phyloP scores from a whole-genome alignment of 495 filamentous ascomycete species.

The Immersiella caudata region DNA sequence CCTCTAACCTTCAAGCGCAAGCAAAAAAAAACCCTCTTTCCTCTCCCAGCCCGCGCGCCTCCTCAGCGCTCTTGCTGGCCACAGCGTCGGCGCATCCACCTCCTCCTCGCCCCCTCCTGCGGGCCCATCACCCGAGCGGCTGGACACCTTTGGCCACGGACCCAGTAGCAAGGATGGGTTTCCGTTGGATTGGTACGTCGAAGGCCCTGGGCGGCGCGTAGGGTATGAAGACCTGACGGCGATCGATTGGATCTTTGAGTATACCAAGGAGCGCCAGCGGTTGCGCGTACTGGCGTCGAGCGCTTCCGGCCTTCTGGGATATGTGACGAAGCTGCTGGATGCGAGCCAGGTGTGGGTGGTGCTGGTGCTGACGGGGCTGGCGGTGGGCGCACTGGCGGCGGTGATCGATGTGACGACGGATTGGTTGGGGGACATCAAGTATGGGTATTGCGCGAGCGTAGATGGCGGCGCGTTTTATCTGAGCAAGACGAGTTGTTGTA shows the following conservation, averaged over 20 bases:
- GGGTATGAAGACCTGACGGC: constrained; percentile 96
- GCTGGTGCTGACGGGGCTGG: constrained; percentile 72
- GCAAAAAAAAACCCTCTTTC: constrained; percentile 59
- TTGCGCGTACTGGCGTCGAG: constrained; percentile 72
- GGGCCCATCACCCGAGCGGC: background rate
- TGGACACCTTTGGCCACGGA: background rate
- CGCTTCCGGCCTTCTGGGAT: constrained; percentile 71
- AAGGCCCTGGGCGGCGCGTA: constrained; percentile 87
- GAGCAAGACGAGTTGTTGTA: constrained; percentile 89
- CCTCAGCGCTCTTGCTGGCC: constrained; percentile 59
- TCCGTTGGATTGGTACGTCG: constrained; percentile 82
- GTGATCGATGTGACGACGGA: constrained; percentile 89
- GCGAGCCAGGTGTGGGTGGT: constrained; percentile 90
- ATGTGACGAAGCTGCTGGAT: constrained; percentile 72
- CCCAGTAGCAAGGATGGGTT: constrained; percentile 61
- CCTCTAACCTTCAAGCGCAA: constrained; percentile 86
- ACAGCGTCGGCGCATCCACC: constrained; percentile 13
- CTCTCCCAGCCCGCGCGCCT: constrained; percentile 55
- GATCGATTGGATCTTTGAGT: constrained; percentile 99
- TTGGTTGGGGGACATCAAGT: constrained; percentile 93
- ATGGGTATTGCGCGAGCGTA: constrained; percentile 79
- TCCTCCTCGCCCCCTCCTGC: constrained; percentile 9
- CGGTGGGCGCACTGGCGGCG: constrained; percentile 82
- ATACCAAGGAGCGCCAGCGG: constrained; percentile 92
- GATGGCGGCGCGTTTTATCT: constrained; percentile 88